Conservation (phyloP, 768 basidiomycete species). For the Termitomyces sp. region DNA sequence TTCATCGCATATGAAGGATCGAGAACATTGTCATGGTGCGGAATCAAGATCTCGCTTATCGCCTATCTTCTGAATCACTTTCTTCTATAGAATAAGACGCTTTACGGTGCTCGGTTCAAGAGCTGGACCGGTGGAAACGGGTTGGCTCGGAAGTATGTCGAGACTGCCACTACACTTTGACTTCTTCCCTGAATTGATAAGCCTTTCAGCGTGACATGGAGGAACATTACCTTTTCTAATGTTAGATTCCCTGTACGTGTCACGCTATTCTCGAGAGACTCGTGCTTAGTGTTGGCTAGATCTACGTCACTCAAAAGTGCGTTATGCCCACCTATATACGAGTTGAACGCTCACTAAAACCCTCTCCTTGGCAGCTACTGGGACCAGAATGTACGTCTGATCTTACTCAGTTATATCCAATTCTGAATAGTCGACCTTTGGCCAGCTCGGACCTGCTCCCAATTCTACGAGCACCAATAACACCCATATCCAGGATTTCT, state of each 20-base stretch:
- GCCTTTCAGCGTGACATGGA: constrained; percentile 49
- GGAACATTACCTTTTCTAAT: constrained; percentile 46
- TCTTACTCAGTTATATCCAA: constrained; percentile 10
- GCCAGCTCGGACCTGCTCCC: constrained; percentile 36
- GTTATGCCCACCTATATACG: constrained; percentile 1
- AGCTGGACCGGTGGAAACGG: constrained; percentile 66
- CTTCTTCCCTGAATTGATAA: neutral
- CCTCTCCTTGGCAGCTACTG: constrained; percentile 42
- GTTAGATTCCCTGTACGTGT: constrained; percentile 52
- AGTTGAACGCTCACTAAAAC: neutral
- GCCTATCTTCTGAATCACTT: neutral
- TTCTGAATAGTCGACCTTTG: neutral
- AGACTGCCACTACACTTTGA: neutral
- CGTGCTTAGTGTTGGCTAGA: constrained; percentile 27
- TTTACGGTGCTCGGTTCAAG: constrained; percentile 65
- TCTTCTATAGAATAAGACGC: constrained; percentile 35
- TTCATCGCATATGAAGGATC: constrained; percentile 25
- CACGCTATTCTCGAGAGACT: no score
- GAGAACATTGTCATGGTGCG: constrained; percentile 42
- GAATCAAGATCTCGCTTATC: neutral
- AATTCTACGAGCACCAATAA: constrained; percentile 43
- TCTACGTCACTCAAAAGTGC: constrained; percentile 62
- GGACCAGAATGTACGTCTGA: constrained; percentile 47
- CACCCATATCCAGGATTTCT: constrained; percentile 52
- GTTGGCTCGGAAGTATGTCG: constrained; percentile 45